Percentiles rank a stretch among this genome's conserved stretches.
Evolutionary conservation across 2,329 filamentous ascomycete genomes (phyloP).

Genomic region (Scedosporium minutisporum): DNA sequence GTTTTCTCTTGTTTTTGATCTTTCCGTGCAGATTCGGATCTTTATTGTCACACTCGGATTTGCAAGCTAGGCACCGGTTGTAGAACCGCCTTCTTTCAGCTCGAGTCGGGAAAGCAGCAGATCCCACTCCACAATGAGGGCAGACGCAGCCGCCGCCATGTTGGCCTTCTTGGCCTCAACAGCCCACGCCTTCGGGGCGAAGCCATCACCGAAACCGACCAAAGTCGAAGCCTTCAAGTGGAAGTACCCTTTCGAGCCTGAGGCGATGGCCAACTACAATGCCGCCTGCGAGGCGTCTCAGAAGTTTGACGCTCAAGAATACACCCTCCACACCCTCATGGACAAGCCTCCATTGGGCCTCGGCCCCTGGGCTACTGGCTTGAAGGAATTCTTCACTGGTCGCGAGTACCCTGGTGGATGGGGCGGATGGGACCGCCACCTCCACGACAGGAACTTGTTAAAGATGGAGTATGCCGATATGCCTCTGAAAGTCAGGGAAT

Average conservation of each 20-base stretch:
- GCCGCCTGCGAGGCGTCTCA: conserved; percentile 23
- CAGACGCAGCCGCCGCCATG: not conserved
- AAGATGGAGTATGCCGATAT: conserved; percentile 35
- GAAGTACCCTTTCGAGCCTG: conserved; percentile 28
- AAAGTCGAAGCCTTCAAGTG: conserved; percentile 30
- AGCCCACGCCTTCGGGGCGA: conserved; percentile 17
- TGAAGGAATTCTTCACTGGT: conserved; percentile 29
- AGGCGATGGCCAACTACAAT: conserved; percentile 19
- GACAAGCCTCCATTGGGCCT: conserved; percentile 27
- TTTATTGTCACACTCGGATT: no score
- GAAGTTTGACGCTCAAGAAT: conserved; percentile 29
- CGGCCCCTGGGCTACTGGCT: conserved; percentile 26
- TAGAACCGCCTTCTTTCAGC: not conserved
- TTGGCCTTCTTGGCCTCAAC: conserved; percentile 10
- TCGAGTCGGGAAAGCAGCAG: not conserved
- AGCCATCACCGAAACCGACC: conserved; percentile 20
- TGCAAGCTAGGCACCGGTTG: no score
- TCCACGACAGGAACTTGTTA: conserved; percentile 35
- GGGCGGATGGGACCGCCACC: conserved; percentile 42
- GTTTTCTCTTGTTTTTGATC: not conserved
- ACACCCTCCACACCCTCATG: conserved; percentile 32
- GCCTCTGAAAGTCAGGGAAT: conserved; percentile 32
- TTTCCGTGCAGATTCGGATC: not conserved
- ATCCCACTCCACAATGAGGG: not conserved
- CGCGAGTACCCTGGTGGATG: conserved; percentile 41